These are phyloP conservation scores for Fusarium oligoseptatum DNA, from an alignment of 2,329 filamentous ascomycete genomes.

Conservation along the genomic window DNA sequence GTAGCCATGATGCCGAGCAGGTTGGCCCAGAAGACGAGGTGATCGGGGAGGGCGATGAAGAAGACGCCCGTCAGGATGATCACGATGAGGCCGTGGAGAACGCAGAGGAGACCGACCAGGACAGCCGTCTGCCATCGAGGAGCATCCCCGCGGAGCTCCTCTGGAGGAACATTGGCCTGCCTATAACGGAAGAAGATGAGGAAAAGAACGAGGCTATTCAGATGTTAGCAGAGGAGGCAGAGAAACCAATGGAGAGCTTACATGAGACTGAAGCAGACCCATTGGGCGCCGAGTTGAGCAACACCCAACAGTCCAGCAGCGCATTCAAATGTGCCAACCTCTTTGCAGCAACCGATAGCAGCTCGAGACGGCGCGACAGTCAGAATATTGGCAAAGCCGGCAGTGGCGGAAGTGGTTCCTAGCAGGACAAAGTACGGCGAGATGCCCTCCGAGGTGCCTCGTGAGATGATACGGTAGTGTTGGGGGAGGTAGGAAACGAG, in stretches of 20 bases:
- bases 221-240: constrained; percentile 41
- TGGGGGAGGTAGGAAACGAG: constrained; percentile 95
- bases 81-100: constrained; percentile 80
- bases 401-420: constrained; percentile 90
- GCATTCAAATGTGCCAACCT: constrained; percentile 86
- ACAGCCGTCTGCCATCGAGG: constrained; percentile 85
- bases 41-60: constrained; percentile 70
- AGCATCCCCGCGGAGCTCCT: constrained; percentile 63
- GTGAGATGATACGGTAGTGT: constrained; percentile 89
- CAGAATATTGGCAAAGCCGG: constrained; percentile 92
- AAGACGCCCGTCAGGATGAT: constrained; percentile 79
- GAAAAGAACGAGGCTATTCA: constrained; percentile 85
- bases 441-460: constrained; percentile 91
- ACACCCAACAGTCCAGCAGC: constrained; percentile 89
- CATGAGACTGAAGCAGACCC: constrained; percentile 93
- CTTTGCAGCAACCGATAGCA: constrained; percentile 88
- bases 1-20: constrained; percentile 85
- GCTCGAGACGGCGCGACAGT: constrained; percentile 84
- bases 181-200: constrained; percentile 89
- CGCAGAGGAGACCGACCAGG: constrained; percentile 77
- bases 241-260: constrained; percentile 60
- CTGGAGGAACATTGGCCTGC: constrained; percentile 63
- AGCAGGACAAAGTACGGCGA: constrained; percentile 95
- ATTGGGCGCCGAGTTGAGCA: constrained; percentile 90
- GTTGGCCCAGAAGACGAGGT: constrained; percentile 85